Evolutionary conservation across 2,329 filamentous ascomycete genomes (phyloP).

Genomic region (Aspergillus fumigatus): DNA sequence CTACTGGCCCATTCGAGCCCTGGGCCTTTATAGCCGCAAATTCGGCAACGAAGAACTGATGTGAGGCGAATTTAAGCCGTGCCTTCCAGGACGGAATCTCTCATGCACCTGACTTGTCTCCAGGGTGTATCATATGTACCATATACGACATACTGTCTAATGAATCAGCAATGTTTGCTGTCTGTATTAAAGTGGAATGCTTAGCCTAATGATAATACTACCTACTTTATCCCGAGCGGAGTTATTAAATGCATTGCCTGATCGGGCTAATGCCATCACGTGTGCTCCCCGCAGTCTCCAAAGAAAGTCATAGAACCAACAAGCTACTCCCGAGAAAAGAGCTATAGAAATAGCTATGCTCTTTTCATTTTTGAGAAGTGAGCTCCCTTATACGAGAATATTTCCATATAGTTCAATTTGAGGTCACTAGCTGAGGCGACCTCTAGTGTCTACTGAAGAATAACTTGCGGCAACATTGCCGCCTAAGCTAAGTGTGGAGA

Average conservation of each 20-base stretch:
- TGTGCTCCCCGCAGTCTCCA: slow-evolving; percentile 7
- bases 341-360: neutral
- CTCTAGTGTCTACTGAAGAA: neutral
- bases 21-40: slow-evolving; percentile 78
- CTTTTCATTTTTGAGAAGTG: neutral
- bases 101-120: neutral
- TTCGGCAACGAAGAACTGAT: slow-evolving; percentile 62
- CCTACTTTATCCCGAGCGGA: no score
- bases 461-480: neutral
- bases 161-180: no score
- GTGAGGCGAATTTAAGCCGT: slow-evolving; percentile 10
- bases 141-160: neutral
- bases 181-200: neutral
- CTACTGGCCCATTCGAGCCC: slow-evolving; percentile 85
- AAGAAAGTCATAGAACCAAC: slow-evolving; percentile 12
- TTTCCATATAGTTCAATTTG: neutral
- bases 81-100: neutral
- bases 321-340: neutral
- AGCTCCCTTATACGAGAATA: neutral
- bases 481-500: neutral
- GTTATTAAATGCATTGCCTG: neutral
- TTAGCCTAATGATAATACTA: neutral
- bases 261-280: slow-evolving; percentile 7
- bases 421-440: neutral
- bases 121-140: neutral